Evolutionary conservation across 1,284 basidiomycete genomes (phyloP).

Genomic region (Microbotryum lychnidis-dioicae): DNA sequence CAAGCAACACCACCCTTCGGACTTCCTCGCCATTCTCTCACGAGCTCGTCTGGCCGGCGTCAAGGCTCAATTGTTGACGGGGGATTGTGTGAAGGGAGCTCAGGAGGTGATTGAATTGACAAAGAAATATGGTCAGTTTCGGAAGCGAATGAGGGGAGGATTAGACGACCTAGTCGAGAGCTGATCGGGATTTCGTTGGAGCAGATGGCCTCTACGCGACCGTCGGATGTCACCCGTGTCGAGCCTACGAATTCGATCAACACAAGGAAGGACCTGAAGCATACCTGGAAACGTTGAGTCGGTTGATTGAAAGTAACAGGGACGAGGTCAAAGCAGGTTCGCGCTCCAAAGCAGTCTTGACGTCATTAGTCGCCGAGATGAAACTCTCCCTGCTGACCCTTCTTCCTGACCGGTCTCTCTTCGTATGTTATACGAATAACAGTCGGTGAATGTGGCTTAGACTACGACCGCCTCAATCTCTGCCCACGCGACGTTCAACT

Average conservation of each 20-base stretch:
- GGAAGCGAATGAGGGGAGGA: too few relatives aligned
- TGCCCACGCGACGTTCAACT: slow-evolving; percentile 43
- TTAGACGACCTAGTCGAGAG: neutral
- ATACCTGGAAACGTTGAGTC: slow-evolving; percentile 57
- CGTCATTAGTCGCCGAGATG: neutral
- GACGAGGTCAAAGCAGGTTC: slow-evolving; percentile 7
- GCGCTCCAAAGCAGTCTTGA: neutral
- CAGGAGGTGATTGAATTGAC: slow-evolving; percentile 57
- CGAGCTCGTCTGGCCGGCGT: slow-evolving; percentile 61
- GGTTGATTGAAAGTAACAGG: slow-evolving; percentile 50
- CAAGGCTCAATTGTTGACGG: slow-evolving; percentile 70
- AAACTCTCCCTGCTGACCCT: neutral
- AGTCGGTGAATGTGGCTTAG: slow-evolving; percentile 78
- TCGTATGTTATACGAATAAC: slow-evolving; percentile 34
- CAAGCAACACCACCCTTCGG: slow-evolving; percentile 45
- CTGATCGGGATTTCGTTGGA: neutral
- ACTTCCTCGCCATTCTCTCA: slow-evolving; percentile 55
- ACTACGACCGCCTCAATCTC: slow-evolving; percentile 76
- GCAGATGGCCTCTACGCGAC: slow-evolving; percentile 58
- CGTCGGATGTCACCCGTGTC: slow-evolving; percentile 78
- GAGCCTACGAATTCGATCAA: slow-evolving; percentile 64
- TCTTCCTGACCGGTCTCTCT: neutral
- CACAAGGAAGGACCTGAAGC: slow-evolving; percentile 54
- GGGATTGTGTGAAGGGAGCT: slow-evolving; percentile 63
- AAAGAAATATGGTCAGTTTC: slow-evolving; percentile 48